Evolutionary conservation across 257 asterid species (phyloP).

Genomic region (Lavandula angustifolia): DNA sequence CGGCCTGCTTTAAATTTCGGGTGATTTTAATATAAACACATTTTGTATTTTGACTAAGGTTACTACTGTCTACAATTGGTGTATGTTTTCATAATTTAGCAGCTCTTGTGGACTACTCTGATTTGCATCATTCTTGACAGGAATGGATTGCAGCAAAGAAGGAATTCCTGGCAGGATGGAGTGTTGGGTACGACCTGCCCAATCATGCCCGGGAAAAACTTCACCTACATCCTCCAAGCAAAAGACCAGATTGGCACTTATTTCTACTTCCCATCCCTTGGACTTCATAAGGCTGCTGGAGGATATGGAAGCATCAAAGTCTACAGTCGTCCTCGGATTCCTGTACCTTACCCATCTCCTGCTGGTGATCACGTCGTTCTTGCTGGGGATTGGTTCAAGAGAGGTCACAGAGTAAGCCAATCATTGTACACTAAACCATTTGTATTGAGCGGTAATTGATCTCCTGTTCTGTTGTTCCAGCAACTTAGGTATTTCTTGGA

Average conservation of each 20-base stretch:
- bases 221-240: slow-evolving; percentile 83
- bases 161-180: slow-evolving; percentile 98
- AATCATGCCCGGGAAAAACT: slow-evolving; percentile 73
- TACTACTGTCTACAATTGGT: neutral
- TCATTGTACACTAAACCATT: slow-evolving; percentile 1
- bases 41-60: too few relatives aligned
- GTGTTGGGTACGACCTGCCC: slow-evolving; percentile 83
- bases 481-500: slow-evolving; percentile 72
- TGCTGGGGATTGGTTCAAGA: slow-evolving; percentile 92
- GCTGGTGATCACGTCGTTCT: slow-evolving; percentile 72
- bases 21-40: too few relatives aligned
- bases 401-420: slow-evolving; percentile 67
- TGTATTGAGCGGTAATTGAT: neutral
- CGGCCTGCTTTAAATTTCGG: too few relatives aligned
- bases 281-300: slow-evolving; percentile 88
- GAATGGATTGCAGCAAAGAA: slow-evolving; percentile 93
- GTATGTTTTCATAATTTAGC: neutral
- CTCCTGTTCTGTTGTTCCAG: slow-evolving; percentile 45
- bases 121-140: slow-evolving; percentile 39
- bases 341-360: slow-evolving; percentile 85
- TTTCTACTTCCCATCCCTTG: slow-evolving; percentile 86
- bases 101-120: neutral
- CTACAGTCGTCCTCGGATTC: slow-evolving; percentile 83
- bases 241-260: slow-evolving; percentile 93
- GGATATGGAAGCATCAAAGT: slow-evolving; percentile 83